Conservation (phyloP, 2,329 filamentous ascomycete species). For the Dendryphion nanum region DNA sequence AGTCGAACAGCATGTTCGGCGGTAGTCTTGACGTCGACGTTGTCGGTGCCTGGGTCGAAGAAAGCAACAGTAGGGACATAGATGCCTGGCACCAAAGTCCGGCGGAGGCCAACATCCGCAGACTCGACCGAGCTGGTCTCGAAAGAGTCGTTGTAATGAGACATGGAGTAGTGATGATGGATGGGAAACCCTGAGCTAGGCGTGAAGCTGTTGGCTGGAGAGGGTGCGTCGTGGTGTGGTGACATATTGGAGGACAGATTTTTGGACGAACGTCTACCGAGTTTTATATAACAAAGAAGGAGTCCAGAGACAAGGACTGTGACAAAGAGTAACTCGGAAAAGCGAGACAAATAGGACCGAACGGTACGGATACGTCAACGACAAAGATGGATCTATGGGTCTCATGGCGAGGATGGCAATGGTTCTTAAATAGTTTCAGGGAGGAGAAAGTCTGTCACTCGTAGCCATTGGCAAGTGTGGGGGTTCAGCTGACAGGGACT, state of each 20-base stretch:
- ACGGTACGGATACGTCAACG: constrained; percentile 36
- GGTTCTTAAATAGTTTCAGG: constrained; percentile 38
- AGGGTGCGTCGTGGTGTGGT: constrained; percentile 40
- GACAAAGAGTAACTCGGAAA: constrained; percentile 32
- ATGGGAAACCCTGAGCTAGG: constrained; percentile 20
- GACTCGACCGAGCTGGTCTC: constrained; percentile 39
- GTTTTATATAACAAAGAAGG: constrained; percentile 28
- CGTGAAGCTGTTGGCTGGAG: constrained; percentile 34
- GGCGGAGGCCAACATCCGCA: constrained; percentile 30
- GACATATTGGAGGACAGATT: constrained; percentile 25
- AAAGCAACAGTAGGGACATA: constrained; percentile 47
- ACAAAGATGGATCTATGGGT: constrained; percentile 16
- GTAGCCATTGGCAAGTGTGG: constrained; percentile 29
- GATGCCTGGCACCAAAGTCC: constrained; percentile 41
- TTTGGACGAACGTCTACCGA: constrained; percentile 9
- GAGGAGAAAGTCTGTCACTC: constrained; percentile 18
- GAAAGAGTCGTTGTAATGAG: constrained; percentile 34
- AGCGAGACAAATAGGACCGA: constrained; percentile 15
- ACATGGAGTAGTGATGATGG: constrained; percentile 31
- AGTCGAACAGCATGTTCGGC: constrained; percentile 60
- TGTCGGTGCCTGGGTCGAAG: constrained; percentile 42
- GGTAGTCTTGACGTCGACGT: constrained; percentile 42
- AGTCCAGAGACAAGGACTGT: constrained; percentile 24
- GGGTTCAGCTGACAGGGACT: constrained; percentile 38
- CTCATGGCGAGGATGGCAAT: constrained; percentile 27